A percentile compares a stretch with the other conserved stretches of the same genome.
Evolutionary conservation across 179 eudicot species (phyloP).

Genomic region (Spinacia oleracea): DNA sequence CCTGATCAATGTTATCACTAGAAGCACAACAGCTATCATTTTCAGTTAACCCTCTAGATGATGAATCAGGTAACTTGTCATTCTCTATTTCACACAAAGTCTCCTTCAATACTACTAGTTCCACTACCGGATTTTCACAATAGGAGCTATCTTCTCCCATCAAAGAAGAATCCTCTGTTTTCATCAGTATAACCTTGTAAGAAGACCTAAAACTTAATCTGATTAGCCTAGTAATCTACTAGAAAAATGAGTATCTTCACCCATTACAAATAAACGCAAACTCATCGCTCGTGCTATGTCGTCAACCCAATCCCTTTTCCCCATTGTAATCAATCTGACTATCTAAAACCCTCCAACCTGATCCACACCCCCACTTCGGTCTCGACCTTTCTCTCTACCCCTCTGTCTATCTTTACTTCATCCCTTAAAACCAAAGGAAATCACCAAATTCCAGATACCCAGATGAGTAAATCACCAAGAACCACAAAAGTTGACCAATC

Average conservation of each 20-base stretch:
- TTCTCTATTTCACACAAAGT: constrained; percentile 23
- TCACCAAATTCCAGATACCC: constrained; percentile 9
- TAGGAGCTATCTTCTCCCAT: constrained; percentile 33
- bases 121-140: constrained; percentile 29
- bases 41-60: constrained; percentile 22
- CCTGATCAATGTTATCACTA: constrained; percentile 28
- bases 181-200: constrained; percentile 31
- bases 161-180: constrained; percentile 34
- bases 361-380: not conserved
- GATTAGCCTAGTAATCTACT: constrained; percentile 27
- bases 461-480: constrained; percentile 15
- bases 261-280: constrained; percentile 30
- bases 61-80: constrained; percentile 24
- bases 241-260: constrained; percentile 25
- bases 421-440: not conserved
- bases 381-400: not conserved
- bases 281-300: constrained; percentile 14
- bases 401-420: not conserved
- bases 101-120: constrained; percentile 23
- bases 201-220: constrained; percentile 14
- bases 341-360: constrained; percentile 2
- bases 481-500: constrained; percentile 7
- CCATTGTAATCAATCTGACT: constrained; percentile 31
- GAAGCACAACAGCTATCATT: constrained; percentile 32
- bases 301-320: constrained; percentile 25